Evolutionary conservation across 192 early-diverging fungal genomes (phyloP).

Genomic region (Entophlyctis luteolus): DNA sequence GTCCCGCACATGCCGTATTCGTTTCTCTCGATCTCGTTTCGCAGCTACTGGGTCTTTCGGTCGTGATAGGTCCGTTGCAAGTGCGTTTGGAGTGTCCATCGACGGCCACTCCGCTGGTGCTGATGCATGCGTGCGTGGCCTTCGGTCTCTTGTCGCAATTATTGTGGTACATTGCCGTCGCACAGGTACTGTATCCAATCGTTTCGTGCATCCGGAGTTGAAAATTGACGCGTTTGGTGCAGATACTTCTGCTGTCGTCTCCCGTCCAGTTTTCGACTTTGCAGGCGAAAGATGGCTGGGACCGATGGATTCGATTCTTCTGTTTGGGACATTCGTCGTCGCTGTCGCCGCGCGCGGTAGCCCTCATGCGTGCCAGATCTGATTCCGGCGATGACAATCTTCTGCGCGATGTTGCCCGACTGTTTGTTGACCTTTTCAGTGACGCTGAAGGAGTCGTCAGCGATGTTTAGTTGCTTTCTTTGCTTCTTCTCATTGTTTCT

Average conservation of each 20-base stretch:
- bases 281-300: constrained; percentile 30
- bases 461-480: no score
- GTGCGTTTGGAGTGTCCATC: background rate
- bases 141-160: constrained; percentile 14
- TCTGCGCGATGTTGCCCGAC: constrained; percentile 37
- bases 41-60: constrained; percentile 19
- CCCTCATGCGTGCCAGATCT: background rate
- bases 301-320: constrained; percentile 20
- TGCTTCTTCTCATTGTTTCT: background rate
- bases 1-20: constrained; percentile 20
- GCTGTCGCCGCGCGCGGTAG: background rate
- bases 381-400: constrained; percentile 26
- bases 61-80: background rate
- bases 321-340: constrained; percentile 25
- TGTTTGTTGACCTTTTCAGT: constrained; percentile 42
- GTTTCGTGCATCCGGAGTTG: background rate
- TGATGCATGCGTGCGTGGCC: background rate
- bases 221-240: background rate
- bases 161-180: constrained; percentile 14
- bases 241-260: constrained; percentile 31
- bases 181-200: background rate
- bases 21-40: constrained; percentile 19
- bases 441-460: constrained; percentile 38
- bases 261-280: constrained; percentile 31
- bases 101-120: background rate